Evolutionary conservation across 495 filamentous ascomycete species (phyloP).

Genomic region (Hamigera avellanea): DNA sequence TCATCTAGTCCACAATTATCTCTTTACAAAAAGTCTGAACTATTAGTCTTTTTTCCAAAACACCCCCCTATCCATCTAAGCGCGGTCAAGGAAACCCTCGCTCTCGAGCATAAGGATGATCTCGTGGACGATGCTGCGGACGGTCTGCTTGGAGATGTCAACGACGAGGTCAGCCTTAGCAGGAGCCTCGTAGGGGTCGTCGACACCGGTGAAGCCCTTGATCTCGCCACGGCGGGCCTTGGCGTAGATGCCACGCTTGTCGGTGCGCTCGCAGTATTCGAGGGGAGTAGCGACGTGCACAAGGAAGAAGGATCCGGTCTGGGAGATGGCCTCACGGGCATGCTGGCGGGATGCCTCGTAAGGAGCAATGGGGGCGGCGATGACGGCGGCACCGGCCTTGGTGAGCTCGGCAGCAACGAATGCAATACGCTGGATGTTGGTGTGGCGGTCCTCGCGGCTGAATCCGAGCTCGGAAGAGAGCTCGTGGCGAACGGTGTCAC

Average conservation of each 20-base stretch:
- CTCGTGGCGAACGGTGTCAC: slow-evolving; percentile 89
- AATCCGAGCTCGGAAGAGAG: slow-evolving; percentile 94
- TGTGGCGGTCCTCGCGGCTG: slow-evolving; percentile 84
- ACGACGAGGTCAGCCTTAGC: slow-evolving; percentile 74
- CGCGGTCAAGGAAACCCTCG: slow-evolving; percentile 55
- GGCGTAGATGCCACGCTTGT: slow-evolving; percentile 84
- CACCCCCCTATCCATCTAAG: not conserved
- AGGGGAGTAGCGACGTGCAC: slow-evolving; percentile 90
- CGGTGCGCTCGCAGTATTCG: slow-evolving; percentile 87
- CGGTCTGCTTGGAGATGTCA: slow-evolving; percentile 71
- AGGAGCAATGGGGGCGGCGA: slow-evolving; percentile 94
- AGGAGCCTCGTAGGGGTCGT: slow-evolving; percentile 91
- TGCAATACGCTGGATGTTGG: slow-evolving; percentile 89
- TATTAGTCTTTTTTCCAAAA: too few relatives aligned
- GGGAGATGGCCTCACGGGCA: slow-evolving; percentile 74
- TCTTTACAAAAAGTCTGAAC: too few relatives aligned
- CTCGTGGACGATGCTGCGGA: slow-evolving; percentile 91
- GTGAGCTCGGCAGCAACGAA: slow-evolving; percentile 95
- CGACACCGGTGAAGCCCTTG: slow-evolving; percentile 96
- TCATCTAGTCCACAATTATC: too few relatives aligned
- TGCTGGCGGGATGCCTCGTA: slow-evolving; percentile 65
- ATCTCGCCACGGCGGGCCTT: slow-evolving; percentile 83
- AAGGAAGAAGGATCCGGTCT: slow-evolving; percentile 83
- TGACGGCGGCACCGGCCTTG: slow-evolving; percentile 84
- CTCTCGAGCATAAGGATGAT: slow-evolving; percentile 88